These are phyloP conservation scores for Fraxinus platypoda DNA, from an alignment of 305 asterid genomes.

Conservation along the genomic window DNA sequence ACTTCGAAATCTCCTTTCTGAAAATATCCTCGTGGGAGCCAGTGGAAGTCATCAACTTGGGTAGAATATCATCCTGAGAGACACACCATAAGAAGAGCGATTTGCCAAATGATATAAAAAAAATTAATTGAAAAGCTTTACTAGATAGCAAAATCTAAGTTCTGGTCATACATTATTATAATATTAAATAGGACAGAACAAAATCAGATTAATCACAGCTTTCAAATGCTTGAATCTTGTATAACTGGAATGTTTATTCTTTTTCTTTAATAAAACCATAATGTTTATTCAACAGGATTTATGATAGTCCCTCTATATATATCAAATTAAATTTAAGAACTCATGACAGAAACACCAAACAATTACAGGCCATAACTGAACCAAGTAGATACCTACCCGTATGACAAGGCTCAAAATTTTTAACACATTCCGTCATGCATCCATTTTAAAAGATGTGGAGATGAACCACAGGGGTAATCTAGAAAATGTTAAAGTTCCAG, in stretches of 20 bases:
- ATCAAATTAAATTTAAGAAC: background rate
- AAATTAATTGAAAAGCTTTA: background rate
- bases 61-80: constrained; percentile 89
- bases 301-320: background rate
- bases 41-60: constrained; percentile 84
- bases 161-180: background rate
- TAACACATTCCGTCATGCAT: background rate
- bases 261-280: background rate
- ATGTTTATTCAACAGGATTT: background rate
- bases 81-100: constrained; percentile 26
- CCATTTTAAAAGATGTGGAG: background rate
- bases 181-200: background rate
- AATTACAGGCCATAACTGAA: background rate
- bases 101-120: background rate
- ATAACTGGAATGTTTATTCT: background rate
- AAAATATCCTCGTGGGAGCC: constrained; percentile 96
- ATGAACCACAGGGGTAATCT: background rate
- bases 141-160: background rate
- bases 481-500: background rate
- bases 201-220: background rate
- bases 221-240: background rate
- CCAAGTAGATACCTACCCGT: background rate
- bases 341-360: background rate
- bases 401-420: background rate
- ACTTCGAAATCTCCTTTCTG: constrained; percentile 86